phyloP scores from a whole-genome alignment of 2,329 filamentous ascomycete genomes.

The Tolypocladium inflatum region DNA sequence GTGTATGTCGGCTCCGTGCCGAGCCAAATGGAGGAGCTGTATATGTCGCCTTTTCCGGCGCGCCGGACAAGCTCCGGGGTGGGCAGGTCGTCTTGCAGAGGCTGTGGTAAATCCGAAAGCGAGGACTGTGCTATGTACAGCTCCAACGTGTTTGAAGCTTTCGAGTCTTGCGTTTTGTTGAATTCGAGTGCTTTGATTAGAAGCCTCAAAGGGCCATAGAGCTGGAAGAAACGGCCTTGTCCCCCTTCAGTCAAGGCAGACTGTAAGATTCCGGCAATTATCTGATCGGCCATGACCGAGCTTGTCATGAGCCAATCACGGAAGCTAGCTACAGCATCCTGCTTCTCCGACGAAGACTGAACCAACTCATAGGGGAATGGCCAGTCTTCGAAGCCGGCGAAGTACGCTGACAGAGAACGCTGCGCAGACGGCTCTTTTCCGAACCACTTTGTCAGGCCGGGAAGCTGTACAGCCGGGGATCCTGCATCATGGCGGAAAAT shows the following conservation, averaged over 20 bases:
- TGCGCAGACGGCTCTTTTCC: background rate
- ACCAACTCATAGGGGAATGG: constrained; percentile 31
- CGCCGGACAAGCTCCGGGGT: constrained; percentile 52
- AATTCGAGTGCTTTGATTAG: constrained; percentile 49
- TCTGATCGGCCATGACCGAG: constrained; percentile 16
- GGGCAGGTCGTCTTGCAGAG: constrained; percentile 56
- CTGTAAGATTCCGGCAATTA: constrained; percentile 20
- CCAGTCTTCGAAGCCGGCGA: constrained; percentile 19
- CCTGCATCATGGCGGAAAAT: constrained; percentile 34
- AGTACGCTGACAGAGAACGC: constrained; percentile 13
- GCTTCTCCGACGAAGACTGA: constrained; percentile 8
- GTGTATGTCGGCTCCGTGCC: constrained; percentile 82
- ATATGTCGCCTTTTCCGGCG: constrained; percentile 73
- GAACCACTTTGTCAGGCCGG: constrained; percentile 54
- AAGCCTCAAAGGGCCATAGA: constrained; percentile 53
- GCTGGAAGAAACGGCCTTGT: constrained; percentile 38
- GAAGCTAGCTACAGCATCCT: constrained; percentile 14
- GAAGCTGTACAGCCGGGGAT: constrained; percentile 29
- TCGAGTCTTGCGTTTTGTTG: constrained; percentile 21
- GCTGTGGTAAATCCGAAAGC: constrained; percentile 55
- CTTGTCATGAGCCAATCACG: constrained; percentile 16
- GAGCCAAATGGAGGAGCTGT: constrained; percentile 80
- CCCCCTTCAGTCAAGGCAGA: constrained; percentile 12
- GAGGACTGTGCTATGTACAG: constrained; percentile 83
- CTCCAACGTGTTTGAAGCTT: constrained; percentile 19